Percentiles rank a stretch among this genome's conserved stretches.
phyloP scores from a whole-genome alignment of 768 basidiomycete species.

The Dioszegia aurantiaca region DNA sequence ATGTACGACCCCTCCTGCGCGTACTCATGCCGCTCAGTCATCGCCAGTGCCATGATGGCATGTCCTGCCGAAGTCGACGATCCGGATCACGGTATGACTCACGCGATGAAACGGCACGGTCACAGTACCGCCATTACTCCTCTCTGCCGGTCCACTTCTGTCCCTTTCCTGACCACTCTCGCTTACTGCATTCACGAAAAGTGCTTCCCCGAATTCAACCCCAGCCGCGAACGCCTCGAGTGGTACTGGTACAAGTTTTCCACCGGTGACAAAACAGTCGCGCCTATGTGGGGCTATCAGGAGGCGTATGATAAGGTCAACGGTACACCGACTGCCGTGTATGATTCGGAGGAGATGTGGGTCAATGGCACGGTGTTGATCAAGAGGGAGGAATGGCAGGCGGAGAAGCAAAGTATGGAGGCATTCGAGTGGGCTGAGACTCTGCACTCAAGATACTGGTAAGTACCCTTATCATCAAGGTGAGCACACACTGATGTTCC shows the following conservation, averaged over 20 bases:
- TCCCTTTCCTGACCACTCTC: constrained; percentile 14
- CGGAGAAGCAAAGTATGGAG: constrained; percentile 17
- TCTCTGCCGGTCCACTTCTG: constrained; percentile 2
- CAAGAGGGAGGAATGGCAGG: constrained; percentile 3
- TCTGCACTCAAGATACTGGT: constrained; percentile 11
- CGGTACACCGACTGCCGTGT: not conserved
- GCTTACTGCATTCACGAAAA: constrained; percentile 15
- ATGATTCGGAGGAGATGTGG: not conserved
- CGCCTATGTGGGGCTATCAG: constrained; percentile 14
- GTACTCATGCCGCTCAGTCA: constrained; percentile 13
- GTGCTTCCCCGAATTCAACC: constrained; percentile 2
- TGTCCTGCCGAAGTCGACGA: not conserved
- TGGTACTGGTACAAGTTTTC: constrained; percentile 4
- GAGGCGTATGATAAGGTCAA: constrained; percentile 12
- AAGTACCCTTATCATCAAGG: not conserved
- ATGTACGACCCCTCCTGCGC: constrained; percentile 20
- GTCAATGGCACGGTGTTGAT: constrained; percentile 5
- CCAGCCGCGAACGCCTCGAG: constrained; percentile 1
- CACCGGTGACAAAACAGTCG: constrained; percentile 7
- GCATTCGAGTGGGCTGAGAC: constrained; percentile 1
- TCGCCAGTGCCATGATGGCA: constrained; percentile 17
- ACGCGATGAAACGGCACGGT: constrained; percentile 10
- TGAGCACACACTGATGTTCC: not conserved
- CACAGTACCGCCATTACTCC: constrained; percentile 5
- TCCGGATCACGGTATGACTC: not conserved